These are phyloP conservation scores for Stenogyne calaminthoides DNA, from an alignment of 305 asterid species.

Conservation along the genomic window DNA sequence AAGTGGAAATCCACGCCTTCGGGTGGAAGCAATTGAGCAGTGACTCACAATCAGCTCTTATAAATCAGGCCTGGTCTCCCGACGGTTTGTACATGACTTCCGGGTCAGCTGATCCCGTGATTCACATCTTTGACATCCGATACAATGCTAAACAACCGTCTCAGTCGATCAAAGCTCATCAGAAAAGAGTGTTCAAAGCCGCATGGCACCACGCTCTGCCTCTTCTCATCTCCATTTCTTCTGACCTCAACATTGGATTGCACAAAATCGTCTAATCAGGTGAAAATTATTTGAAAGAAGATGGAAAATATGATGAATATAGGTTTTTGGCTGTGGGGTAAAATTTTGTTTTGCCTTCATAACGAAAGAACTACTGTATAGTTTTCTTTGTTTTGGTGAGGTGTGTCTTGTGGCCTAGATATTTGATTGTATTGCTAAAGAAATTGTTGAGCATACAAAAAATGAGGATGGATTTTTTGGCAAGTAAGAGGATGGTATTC, in stretches of 20 bases:
- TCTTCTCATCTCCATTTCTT: constrained; percentile 84
- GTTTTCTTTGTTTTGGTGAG: not conserved
- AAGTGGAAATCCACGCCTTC: constrained; percentile 61
- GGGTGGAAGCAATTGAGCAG: constrained; percentile 96
- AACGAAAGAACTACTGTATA: not conserved
- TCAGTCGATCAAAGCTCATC: constrained; percentile 80
- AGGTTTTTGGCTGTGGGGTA: not conserved
- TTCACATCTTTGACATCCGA: constrained; percentile 87
- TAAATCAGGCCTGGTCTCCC: constrained; percentile 96
- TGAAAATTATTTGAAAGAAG: not conserved
- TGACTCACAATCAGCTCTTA: constrained; percentile 86
- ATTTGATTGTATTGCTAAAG: not conserved
- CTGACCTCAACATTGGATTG: constrained; percentile 82
- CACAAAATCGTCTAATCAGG: constrained; percentile 45
- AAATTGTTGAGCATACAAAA: not conserved
- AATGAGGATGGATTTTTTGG: not conserved
- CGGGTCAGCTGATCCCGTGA: constrained; percentile 84
- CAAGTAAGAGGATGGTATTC: no score
- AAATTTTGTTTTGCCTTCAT: not conserved
- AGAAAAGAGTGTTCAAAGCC: constrained; percentile 92
- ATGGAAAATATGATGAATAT: not conserved
- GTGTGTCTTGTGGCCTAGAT: not conserved
- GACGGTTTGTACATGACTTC: constrained; percentile 84
- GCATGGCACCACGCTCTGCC: constrained; percentile 86
- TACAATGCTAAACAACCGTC: constrained; percentile 64